Evolutionary conservation across 1,284 basidiomycete species (phyloP).

Genomic region (Boletellus deceptivus): DNA sequence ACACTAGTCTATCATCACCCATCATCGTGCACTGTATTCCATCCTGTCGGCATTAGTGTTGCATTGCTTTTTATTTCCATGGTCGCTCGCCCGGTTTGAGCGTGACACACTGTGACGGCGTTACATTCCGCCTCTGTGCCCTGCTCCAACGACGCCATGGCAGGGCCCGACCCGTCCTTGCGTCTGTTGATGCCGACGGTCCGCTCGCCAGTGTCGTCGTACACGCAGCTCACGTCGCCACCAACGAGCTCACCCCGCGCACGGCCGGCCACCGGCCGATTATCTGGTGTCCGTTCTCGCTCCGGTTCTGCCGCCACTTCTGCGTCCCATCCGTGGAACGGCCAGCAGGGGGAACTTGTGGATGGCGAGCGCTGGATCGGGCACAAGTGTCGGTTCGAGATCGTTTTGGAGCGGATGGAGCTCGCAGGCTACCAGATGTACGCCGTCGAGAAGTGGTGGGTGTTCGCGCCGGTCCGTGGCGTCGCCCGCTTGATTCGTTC

Average conservation of each 20-base stretch:
- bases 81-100: neutral
- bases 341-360: slow-evolving; percentile 14
- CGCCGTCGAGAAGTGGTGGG: slow-evolving; percentile 79
- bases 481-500: slow-evolving; percentile 8
- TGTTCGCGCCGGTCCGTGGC: neutral
- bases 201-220: slow-evolving; percentile 22
- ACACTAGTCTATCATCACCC: slow-evolving; percentile 11
- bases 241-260: slow-evolving; percentile 27
- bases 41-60: slow-evolving; percentile 13
- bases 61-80: slow-evolving; percentile 7
- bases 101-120: slow-evolving; percentile 5
- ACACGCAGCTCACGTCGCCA: slow-evolving; percentile 1
- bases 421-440: slow-evolving; percentile 71
- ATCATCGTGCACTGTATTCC: slow-evolving; percentile 15
- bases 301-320: slow-evolving; percentile 30
- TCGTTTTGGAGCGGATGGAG: slow-evolving; percentile 45
- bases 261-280: slow-evolving; percentile 21
- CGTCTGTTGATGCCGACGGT: slow-evolving; percentile 33
- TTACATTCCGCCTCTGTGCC: slow-evolving; percentile 14
- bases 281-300: slow-evolving; percentile 32
- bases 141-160: slow-evolving; percentile 1
- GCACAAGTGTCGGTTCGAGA: slow-evolving; percentile 39
- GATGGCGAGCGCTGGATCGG: slow-evolving; percentile 42
- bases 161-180: slow-evolving; percentile 7
- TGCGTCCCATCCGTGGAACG: slow-evolving; percentile 4